These are phyloP conservation scores for Psilocybe cubensis DNA, from an alignment of 768 basidiomycete species.

Conservation along the genomic window DNA sequence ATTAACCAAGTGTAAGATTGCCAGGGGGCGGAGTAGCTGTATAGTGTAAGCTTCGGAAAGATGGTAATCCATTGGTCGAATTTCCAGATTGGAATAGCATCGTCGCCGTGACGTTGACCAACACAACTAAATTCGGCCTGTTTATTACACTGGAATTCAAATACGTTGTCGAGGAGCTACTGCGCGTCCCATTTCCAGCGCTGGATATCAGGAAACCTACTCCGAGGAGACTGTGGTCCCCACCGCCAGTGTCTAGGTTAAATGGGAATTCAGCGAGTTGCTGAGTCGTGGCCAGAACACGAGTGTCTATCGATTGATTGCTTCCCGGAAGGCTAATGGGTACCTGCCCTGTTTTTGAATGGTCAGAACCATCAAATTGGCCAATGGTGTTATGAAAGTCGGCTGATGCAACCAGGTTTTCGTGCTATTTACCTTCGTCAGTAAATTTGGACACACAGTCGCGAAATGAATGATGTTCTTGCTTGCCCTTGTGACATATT, in stretches of 20 bases:
- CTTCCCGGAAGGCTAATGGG: slow-evolving; percentile 16
- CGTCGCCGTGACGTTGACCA: too few relatives aligned
- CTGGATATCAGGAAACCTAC: slow-evolving; percentile 14
- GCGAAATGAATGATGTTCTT: slow-evolving; percentile 40
- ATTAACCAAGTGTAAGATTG: background rate
- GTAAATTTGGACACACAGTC: background rate
- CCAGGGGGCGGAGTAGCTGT: background rate
- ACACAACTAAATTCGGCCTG: slow-evolving; percentile 19
- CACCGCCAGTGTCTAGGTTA: slow-evolving; percentile 25
- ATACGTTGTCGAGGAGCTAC: slow-evolving; percentile 21
- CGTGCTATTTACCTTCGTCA: background rate
- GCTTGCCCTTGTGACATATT: slow-evolving; percentile 33
- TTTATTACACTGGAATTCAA: slow-evolving; percentile 11
- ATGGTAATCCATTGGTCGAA: too few relatives aligned
- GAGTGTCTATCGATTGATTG: slow-evolving; percentile 13
- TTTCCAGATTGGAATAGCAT: too few relatives aligned
- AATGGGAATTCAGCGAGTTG: slow-evolving; percentile 35
- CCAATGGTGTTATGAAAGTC: slow-evolving; percentile 17
- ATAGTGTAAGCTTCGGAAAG: slow-evolving; percentile 15
- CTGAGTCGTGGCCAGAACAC: slow-evolving; percentile 22
- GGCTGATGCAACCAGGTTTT: slow-evolving; percentile 14
- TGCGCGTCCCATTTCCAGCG: slow-evolving; percentile 12
- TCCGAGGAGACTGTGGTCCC: slow-evolving; percentile 18
- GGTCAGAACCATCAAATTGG: slow-evolving; percentile 21
- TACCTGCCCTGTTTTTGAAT: slow-evolving; percentile 14